These are phyloP conservation scores for Cucumis variabilis DNA, from an alignment of 331 rosid species.

Conservation along the genomic window DNA sequence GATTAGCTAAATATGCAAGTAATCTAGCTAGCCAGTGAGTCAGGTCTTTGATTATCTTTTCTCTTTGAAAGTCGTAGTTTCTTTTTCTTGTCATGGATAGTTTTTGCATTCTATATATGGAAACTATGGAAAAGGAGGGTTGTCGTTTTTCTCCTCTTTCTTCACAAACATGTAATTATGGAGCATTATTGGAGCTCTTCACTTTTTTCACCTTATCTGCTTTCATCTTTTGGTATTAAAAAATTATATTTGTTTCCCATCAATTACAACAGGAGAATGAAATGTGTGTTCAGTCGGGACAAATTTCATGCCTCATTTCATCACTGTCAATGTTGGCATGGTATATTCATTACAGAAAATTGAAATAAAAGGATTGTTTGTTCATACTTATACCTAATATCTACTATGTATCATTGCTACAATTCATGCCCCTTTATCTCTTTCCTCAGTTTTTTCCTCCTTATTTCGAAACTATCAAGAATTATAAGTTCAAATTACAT, in stretches of 20 bases:
- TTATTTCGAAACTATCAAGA: neutral
- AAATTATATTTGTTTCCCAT: neutral
- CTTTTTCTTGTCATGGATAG: neutral
- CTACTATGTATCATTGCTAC: neutral
- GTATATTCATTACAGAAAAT: conserved; percentile 47
- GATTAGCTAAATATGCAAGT: neutral
- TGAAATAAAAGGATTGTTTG: neutral
- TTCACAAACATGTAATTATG: neutral
- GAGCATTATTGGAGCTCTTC: neutral
- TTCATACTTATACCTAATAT: neutral
- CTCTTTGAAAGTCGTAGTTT: neutral
- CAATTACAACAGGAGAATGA: conserved; percentile 55
- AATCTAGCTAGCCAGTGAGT: neutral
- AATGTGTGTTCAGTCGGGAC: conserved; percentile 52
- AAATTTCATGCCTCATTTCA: conserved; percentile 75
- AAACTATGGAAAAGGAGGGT: conserved; percentile 1
- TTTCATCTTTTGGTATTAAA: neutral
- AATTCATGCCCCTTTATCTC: neutral
- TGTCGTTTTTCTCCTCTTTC: neutral
- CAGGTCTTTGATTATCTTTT: neutral
- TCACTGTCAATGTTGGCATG: conserved; percentile 75
- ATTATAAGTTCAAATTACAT: neutral
- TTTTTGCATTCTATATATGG: neutral
- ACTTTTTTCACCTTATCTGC: neutral
- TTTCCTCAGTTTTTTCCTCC: neutral